Base-by-base conservation (phyloP, 208 protist genomes). In the Leishmania gerbilli region DNA sequence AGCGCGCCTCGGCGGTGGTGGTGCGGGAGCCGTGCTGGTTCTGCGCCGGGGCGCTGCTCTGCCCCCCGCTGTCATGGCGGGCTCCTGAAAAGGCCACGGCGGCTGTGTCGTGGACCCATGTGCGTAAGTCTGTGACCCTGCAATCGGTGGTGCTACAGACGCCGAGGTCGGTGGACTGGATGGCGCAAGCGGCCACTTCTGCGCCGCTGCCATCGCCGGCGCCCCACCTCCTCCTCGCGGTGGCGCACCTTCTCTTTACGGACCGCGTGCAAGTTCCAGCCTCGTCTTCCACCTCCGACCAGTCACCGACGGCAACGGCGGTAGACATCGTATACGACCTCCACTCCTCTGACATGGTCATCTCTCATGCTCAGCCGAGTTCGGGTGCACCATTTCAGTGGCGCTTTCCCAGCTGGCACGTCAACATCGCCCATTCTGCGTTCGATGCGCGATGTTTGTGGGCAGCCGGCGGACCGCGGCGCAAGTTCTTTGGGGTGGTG, bases 11-110 rank as follows among this genome's bases (percentile, higher is more conserved):
- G 6, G 80, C 82, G 37, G 21, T 86, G 19, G 77, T 77, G 37
- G 37, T 15, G 13, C 82, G 82, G 45, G 82, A 76, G 34, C 78
- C 82, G 55, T 86, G 82, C 62, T 82, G 77, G 82, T 86, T 82
- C n/a, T 31, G 67, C 58, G 71, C 24, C 9, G 82, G 82, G 1
- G 64, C 79, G 11, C 56, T 86, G 3, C 64, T 68, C 58, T 86
- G 74, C 24, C 82, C 82, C 21, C 82, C 82, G 49, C 65, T 86
- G 8, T 47, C 56, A n/a, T 86, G 82, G 82, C 49, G 51, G 27
- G 53, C 7, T 21, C 31, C 51, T 58, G 49, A 62, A 62, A 77
- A 27, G 60, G 51, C 51, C 72, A 24, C 13, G 45, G 60, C 21
- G 60, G 40, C 51, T 40, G 56, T 64, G 55, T 71, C 74, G 65